Evolutionary conservation across 306 rosid species (phyloP).

Genomic region (Pyrus pyrifolia): DNA sequence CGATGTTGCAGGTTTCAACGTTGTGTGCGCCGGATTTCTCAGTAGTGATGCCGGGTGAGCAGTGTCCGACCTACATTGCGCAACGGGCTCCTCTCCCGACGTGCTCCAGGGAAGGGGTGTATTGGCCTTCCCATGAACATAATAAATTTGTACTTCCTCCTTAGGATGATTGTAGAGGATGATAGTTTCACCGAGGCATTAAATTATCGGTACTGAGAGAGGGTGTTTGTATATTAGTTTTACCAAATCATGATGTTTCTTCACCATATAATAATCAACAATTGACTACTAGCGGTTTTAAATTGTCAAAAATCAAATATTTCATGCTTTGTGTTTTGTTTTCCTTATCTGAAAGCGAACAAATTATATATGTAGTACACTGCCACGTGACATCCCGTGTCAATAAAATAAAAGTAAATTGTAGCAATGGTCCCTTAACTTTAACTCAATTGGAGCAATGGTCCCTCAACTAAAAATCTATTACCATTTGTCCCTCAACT

Average conservation of each 20-base stretch:
- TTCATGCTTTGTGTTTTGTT: not conserved
- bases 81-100: conserved; percentile 89
- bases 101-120: conserved; percentile 57
- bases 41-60: conserved; percentile 92
- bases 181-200: conserved; percentile 3
- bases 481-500: too few relatives aligned
- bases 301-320: not conserved
- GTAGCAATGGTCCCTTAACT: too few relatives aligned
- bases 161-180: conserved; percentile 17
- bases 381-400: rapidly evolving
- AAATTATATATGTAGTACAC: too few relatives aligned
- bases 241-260: conserved; percentile 7
- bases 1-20: conserved; percentile 37
- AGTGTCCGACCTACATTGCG: conserved; percentile 72
- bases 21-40: conserved; percentile 58
- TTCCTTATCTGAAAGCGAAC: not conserved
- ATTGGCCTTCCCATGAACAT: conserved; percentile 73
- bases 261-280: not conserved
- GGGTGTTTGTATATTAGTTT: conserved; percentile 9
- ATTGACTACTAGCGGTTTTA: not conserved
- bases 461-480: too few relatives aligned
- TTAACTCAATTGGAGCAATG: too few relatives aligned
- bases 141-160: conserved; percentile 37
- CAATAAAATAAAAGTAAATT: too few relatives aligned
- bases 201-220: not conserved